Conservation (phyloP, 768 basidiomycete genomes). For the Tylopilus subfusipes region DNA sequence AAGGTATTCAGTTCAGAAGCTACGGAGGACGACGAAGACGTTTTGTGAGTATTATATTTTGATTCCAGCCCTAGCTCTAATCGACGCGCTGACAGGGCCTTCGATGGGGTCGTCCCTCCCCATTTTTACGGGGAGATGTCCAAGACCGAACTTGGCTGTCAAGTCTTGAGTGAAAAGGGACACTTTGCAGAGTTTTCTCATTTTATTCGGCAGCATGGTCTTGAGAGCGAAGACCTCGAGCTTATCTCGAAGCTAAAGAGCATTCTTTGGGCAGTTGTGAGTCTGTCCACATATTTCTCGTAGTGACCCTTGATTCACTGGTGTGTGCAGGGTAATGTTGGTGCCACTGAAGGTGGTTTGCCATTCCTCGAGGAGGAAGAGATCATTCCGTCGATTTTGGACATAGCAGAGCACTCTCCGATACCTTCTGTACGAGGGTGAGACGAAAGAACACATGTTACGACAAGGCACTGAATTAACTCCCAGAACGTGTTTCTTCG, state of each 20-base stretch:
- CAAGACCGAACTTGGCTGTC: slow-evolving; percentile 93
- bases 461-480: slow-evolving; percentile 8
- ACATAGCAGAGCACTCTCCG: slow-evolving; percentile 85
- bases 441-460: slow-evolving; percentile 23
- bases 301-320: neutral
- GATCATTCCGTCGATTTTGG: slow-evolving; percentile 83
- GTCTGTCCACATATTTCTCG: slow-evolving; percentile 29
- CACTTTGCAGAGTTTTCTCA: slow-evolving; percentile 90
- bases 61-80: neutral
- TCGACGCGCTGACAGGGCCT: slow-evolving; percentile 43
- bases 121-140: slow-evolving; percentile 99
- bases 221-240: slow-evolving; percentile 79
- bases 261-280: slow-evolving; percentile 93
- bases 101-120: slow-evolving; percentile 84
- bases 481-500: slow-evolving; percentile 90
- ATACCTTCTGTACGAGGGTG: slow-evolving; percentile 94
- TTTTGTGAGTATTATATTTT: slow-evolving; percentile 39
- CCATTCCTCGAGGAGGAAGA: slow-evolving; percentile 95
- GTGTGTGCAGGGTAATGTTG: slow-evolving; percentile 79
- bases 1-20: slow-evolving; percentile 61
- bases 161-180: slow-evolving; percentile 83
- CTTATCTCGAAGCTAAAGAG: slow-evolving; percentile 90
- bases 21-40: slow-evolving; percentile 64
- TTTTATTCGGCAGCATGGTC: slow-evolving; percentile 82
- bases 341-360: slow-evolving; percentile 85